Percentiles rank a stretch among this genome's conserved stretches.
phyloP scores from a whole-genome alignment of 352 stramenopile species.

The Aphanomyces stellatus region DNA sequence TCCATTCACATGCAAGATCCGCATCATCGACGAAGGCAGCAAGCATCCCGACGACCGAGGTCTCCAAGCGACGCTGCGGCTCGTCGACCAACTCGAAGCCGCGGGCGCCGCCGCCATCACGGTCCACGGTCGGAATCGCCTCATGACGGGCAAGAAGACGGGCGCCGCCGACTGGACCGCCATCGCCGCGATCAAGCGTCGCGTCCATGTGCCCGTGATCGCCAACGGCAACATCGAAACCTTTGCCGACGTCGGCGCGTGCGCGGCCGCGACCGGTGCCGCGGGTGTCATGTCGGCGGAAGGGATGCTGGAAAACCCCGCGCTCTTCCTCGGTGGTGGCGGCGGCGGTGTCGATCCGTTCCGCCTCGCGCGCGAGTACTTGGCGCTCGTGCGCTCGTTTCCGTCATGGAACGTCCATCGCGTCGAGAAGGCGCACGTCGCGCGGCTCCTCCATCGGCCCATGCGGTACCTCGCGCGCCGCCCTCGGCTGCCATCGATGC shows the following conservation, averaged over 20 bases:
- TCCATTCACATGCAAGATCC: slow-evolving; percentile 93
- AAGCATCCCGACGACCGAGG: background rate
- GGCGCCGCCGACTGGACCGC: slow-evolving; percentile 81
- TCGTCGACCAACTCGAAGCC: slow-evolving; percentile 86
- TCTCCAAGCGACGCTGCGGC: slow-evolving; percentile 80
- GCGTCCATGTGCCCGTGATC: slow-evolving; percentile 89
- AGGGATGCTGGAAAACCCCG: slow-evolving; percentile 93
- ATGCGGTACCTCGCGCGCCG: background rate
- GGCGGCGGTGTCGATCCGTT: slow-evolving; percentile 34
- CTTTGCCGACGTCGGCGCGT: slow-evolving; percentile 73
- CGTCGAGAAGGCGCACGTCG: slow-evolving; percentile 17
- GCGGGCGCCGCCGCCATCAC: slow-evolving; percentile 89
- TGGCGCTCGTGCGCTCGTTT: slow-evolving; percentile 64
- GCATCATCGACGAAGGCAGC: slow-evolving; percentile 74
- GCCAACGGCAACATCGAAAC: slow-evolving; percentile 94
- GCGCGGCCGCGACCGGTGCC: slow-evolving; percentile 76
- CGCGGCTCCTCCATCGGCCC: background rate
- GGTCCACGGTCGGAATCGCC: slow-evolving; percentile 92
- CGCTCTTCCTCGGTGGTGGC: slow-evolving; percentile 80
- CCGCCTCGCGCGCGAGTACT: slow-evolving; percentile 87
- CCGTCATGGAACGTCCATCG: slow-evolving; percentile 34
- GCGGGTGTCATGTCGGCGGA: slow-evolving; percentile 96
- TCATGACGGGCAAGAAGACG: slow-evolving; percentile 93
- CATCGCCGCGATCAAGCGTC: slow-evolving; percentile 82
- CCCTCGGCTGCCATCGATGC: too few relatives aligned